These are phyloP conservation scores for Citrus sinensis DNA, from an alignment of 345 rosid species.

Conservation along the genomic window DNA sequence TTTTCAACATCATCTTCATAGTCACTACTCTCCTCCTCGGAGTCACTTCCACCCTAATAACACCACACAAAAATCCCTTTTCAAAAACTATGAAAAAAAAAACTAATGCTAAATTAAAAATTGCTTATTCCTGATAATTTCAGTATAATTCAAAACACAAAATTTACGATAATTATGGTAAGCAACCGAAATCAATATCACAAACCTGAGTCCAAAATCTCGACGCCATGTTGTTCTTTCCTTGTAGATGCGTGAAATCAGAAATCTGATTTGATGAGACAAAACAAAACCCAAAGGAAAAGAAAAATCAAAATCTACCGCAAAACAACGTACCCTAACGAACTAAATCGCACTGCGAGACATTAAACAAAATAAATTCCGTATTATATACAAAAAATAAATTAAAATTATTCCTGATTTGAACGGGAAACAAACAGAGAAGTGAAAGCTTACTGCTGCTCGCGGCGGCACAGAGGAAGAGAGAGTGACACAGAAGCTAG, in stretches of 20 bases:
- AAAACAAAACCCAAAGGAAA: no score
- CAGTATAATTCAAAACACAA: background rate
- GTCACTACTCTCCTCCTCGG: constrained; percentile 59
- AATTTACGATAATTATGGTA: no score
- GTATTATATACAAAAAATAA: no score
- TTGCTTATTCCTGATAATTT: background rate
- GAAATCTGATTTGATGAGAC: constrained; percentile 14
- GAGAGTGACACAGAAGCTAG: no score
- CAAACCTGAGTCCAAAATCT: constrained; percentile 72
- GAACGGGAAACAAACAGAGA: no score
- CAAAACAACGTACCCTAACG: no score
- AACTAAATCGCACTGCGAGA: no score
- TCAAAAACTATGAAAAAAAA: background rate
- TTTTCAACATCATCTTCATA: constrained; percentile 44
- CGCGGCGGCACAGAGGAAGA: no score
- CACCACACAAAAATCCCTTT: background rate
- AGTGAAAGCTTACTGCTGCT: no score
- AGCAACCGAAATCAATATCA: background rate
- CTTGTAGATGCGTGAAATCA: background rate
- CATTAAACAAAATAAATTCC: no score
- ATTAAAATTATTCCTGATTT: no score
- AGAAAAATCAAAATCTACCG: no score
- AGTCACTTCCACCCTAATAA: constrained; percentile 65
- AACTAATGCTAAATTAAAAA: background rate
- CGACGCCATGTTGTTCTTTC: constrained; percentile 46